These are phyloP conservation scores for Cinnamomum chago DNA, from an alignment of 164 flowering plant species.

Conservation along the genomic window DNA sequence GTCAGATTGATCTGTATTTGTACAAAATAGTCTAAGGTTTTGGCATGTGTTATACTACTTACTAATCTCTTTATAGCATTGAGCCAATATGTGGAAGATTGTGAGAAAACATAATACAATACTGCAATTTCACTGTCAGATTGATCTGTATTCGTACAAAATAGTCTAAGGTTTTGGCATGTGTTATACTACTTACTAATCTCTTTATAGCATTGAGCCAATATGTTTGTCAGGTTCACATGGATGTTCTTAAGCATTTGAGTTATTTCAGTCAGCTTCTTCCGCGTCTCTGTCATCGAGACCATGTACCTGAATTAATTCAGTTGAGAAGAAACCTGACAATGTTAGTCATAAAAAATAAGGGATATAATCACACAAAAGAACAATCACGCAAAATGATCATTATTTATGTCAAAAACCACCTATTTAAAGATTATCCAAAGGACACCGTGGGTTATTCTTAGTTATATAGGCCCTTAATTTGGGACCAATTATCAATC, in stretches of 20 bases:
- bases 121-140: no score
- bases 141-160: background rate
- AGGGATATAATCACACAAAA: no score
- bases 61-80: constrained; percentile 47
- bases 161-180: background rate
- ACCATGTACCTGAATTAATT: background rate
- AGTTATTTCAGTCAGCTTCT: constrained; percentile 61
- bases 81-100: constrained; percentile 23
- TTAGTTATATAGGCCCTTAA: no score
- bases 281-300: constrained; percentile 68
- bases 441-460: no score
- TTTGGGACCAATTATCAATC: no score
- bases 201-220: constrained; percentile 32
- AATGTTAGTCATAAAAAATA: background rate
- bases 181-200: constrained; percentile 37
- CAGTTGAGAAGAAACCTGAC: background rate
- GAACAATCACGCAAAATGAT: no score
- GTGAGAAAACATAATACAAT: no score
- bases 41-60: constrained; percentile 11
- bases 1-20: background rate
- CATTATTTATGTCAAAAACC: no score
- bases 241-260: constrained; percentile 52
- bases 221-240: constrained; percentile 39
- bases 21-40: background rate
- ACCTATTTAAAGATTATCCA: no score